These are phyloP conservation scores for Leonotis leonurus DNA, from an alignment of 257 asterid species.

Conservation along the genomic window DNA sequence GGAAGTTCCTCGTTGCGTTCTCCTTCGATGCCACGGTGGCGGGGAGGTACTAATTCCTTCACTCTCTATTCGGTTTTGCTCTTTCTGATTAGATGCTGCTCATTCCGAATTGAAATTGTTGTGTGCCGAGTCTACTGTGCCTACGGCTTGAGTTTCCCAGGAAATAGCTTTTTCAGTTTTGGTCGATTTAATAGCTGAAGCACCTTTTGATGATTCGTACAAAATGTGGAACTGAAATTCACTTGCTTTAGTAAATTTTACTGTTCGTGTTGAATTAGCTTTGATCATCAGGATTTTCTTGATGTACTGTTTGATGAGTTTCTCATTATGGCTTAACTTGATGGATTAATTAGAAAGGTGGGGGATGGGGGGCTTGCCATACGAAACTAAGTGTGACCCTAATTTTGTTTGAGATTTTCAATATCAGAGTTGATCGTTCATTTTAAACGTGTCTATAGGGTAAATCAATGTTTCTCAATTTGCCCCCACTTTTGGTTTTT, in stretches of 20 bases:
- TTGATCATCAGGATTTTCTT: not conserved
- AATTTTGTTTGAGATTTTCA: not conserved
- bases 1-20: conserved; percentile 45
- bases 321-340: not conserved
- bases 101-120: too few relatives aligned
- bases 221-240: conserved; percentile 18
- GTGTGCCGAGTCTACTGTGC: not conserved
- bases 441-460: not conserved
- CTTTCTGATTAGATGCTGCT: not conserved
- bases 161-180: not conserved
- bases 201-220: conserved; percentile 8
- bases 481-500: not conserved
- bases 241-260: not conserved
- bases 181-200: not conserved
- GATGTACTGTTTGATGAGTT: not conserved
- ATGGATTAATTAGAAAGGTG: not conserved
- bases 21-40: conserved; percentile 88
- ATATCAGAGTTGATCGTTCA: not conserved
- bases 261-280: not conserved
- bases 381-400: not conserved
- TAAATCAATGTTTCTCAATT: not conserved
- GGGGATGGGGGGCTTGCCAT: too few relatives aligned
- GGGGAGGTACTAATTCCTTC: conserved; percentile 55
- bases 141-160: not conserved
- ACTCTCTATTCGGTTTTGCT: not conserved